These are phyloP conservation scores for Colletotrichum graminicola DNA, from an alignment of 2,329 filamentous ascomycete genomes.

Conservation along the genomic window DNA sequence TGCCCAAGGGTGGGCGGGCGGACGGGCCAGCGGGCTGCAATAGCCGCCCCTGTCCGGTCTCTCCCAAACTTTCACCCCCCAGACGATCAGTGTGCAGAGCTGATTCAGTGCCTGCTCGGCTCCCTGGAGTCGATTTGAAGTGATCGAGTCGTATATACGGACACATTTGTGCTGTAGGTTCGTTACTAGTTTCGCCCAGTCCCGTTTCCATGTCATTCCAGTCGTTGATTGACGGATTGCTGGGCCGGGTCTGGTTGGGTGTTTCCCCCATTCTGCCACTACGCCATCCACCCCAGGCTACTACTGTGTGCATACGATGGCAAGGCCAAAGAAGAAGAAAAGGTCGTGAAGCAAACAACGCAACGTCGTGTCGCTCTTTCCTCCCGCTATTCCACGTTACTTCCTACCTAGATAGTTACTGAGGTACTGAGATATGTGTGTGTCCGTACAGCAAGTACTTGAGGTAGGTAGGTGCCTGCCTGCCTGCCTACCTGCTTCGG, in stretches of 20 bases:
- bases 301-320: neutral
- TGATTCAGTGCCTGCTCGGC: neutral
- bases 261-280: conserved; percentile 3
- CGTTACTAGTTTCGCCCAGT: neutral
- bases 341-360: conserved; percentile 25
- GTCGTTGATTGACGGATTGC: conserved; percentile 2
- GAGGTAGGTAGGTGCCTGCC: too few relatives aligned
- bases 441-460: too few relatives aligned
- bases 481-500: neutral
- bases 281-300: neutral
- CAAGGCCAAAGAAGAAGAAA: conserved; percentile 1
- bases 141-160: too few relatives aligned
- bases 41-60: conserved; percentile 26
- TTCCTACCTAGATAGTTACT: too few relatives aligned
- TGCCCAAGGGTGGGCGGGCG: conserved; percentile 25
- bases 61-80: conserved; percentile 4
- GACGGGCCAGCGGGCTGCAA: conserved; percentile 30
- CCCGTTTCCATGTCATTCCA: conserved; percentile 4
- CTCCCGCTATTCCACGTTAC: neutral
- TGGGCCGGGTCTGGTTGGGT: conserved; percentile 1
- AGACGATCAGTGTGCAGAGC: conserved; percentile 1
- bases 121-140: neutral
- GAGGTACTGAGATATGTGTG: too few relatives aligned
- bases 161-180: neutral
- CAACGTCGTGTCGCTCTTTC: conserved; percentile 1